Base-by-base conservation (phyloP, 176 grass and related monocot species). In the Eleusine coracana region DNA sequence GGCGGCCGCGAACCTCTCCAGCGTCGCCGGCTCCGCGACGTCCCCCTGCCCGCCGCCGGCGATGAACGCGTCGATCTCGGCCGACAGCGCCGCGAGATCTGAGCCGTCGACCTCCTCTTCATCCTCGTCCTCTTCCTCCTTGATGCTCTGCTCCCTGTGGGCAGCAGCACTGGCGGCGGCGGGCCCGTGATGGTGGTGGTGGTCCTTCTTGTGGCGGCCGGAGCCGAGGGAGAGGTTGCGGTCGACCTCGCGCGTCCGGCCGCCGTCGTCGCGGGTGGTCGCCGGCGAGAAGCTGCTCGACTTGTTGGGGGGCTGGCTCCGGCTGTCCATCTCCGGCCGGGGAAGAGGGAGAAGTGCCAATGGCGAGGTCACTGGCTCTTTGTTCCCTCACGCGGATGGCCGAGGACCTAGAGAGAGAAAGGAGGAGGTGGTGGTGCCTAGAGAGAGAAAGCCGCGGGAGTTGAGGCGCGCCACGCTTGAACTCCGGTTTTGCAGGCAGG, bases 191-290 rank as follows among this genome's bases (percentile, higher is more conserved):
- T 39, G 71, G 3, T 46, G n/a, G 3, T 25, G 71, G 27, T 1
- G 42, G 50, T 81, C 71, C 72, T 62, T 85, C 78, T 52, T 89
- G n/a, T 89, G 71, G 38, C 66, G 65, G 36, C 88, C 45, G 55
- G 87, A 45, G 71, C 87, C 92, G 14, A 95, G 88, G 41, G 96
- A 98, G 88, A 98, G 83, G 68, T 93, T 95, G 41, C 92, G 96
- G 70, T 98, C 90, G 65, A 80, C 81, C 69, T 91, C 90, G 15
- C 90, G 75, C 7, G 41, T 68, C 84, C 91, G 79, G 81, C 82
- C 87, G 75, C 55, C 68, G 71, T 87, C 94, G 69, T 87, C 88
- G 61, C 94, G 85, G 73, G 63, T 68, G 77, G 77, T 69, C 3
- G 82, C 75, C 55, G 52, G 82, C 1, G 70, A 88, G 92, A 86